Conservation (phyloP, 495 filamentous ascomycete species). For the Xylaria palmicola region DNA sequence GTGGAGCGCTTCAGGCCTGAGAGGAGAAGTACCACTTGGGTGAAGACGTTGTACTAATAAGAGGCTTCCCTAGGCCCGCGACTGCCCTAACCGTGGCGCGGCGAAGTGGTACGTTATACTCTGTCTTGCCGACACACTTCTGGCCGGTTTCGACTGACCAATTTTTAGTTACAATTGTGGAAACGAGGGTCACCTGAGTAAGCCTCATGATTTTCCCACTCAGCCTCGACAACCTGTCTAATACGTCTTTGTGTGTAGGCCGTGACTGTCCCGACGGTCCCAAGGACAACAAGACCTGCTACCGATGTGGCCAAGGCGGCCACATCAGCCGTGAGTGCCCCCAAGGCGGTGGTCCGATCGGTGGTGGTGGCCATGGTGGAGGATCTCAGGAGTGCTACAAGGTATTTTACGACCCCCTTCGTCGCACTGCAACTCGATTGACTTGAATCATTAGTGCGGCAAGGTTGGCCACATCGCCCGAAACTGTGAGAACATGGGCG, state of each 20-base stretch:
- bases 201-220: constrained; percentile 30
- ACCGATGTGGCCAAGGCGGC: constrained; percentile 82
- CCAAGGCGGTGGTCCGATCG: constrained; percentile 47
- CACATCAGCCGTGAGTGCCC: constrained; percentile 94
- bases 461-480: constrained; percentile 96
- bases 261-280: constrained; percentile 87
- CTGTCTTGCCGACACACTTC: constrained; percentile 22
- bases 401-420: constrained; percentile 28
- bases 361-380: constrained; percentile 31
- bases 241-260: constrained; percentile 44
- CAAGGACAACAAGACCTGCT: constrained; percentile 91
- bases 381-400: constrained; percentile 84
- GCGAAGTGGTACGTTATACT: constrained; percentile 73
- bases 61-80: constrained; percentile 65
- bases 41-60: constrained; percentile 12
- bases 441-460: constrained; percentile 60
- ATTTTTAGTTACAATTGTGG: constrained; percentile 47
- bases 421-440: neutral
- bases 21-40: neutral
- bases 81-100: constrained; percentile 91
- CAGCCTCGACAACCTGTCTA: neutral
- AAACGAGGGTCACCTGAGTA: constrained; percentile 87
- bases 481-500: constrained; percentile 71
- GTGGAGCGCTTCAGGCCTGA: constrained; percentile 3
- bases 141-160: constrained; percentile 29